Evolutionary conservation across 2,329 filamentous ascomycete genomes (phyloP).

Genomic region (Hypoxylon sp.): DNA sequence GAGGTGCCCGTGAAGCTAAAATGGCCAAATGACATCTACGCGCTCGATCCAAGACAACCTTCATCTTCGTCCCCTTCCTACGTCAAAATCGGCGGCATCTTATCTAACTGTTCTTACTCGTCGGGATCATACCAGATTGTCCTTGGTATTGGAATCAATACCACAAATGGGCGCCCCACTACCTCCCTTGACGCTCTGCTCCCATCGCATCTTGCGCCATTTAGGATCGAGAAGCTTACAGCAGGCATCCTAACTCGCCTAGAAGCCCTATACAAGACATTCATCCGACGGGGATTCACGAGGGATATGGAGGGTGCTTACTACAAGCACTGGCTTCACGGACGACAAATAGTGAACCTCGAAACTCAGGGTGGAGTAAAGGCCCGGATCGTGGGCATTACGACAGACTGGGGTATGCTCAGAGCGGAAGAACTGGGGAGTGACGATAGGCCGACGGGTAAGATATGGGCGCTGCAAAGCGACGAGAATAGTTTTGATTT

Average conservation of each 20-base stretch:
- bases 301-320: conserved; percentile 79
- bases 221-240: conserved; percentile 83
- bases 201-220: conserved; percentile 63
- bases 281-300: conserved; percentile 82
- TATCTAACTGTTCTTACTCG: conserved; percentile 88
- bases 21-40: conserved; percentile 97
- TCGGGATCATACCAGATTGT: conserved; percentile 85
- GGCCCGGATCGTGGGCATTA: conserved; percentile 87
- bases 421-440: conserved; percentile 84
- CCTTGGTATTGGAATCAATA: conserved; percentile 88
- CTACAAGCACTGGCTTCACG: conserved; percentile 89
- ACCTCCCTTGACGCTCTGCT: conserved; percentile 86
- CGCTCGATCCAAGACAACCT: conserved; percentile 71
- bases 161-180: conserved; percentile 85
- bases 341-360: conserved; percentile 76
- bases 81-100: conserved; percentile 92
- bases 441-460: conserved; percentile 80
- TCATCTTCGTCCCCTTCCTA: conserved; percentile 65
- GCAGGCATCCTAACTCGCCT: conserved; percentile 84
- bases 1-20: conserved; percentile 87
- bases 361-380: conserved; percentile 82
- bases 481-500: conserved; percentile 99
- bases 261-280: conserved; percentile 81
- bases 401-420: conserved; percentile 89
- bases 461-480: conserved; percentile 86